Base-by-base conservation (phyloP, 495 filamentous ascomycete genomes). In the Sphaerosporella brunnea region DNA sequence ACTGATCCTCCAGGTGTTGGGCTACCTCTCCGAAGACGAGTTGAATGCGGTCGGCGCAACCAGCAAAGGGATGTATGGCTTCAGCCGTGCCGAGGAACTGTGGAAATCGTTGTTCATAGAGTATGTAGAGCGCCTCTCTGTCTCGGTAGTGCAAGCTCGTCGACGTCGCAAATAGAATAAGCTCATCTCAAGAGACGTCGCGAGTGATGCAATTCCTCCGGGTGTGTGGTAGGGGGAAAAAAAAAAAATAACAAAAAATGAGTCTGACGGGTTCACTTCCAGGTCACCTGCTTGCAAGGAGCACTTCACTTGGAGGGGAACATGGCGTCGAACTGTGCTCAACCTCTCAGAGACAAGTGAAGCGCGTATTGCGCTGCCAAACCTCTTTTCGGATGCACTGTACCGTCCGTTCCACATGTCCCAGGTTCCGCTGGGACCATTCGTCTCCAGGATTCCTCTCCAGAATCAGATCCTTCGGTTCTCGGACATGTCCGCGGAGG, bases 321-420 rank as follows among this genome's bases (percentile, higher is more conserved):
- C 80, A 36, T 97, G 90, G 90, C 79, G 82, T 51, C 73, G 76
- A 42, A 93, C 87, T 2, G 75, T 76, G 59, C 70, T 95, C 19
- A 67, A 70, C 25, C 63, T 83, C n/a, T 69, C 77, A 0, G 45
- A 62, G 13, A 68, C 69, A 10, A 51, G 62, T 28, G 63, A 64
- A 26, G 62, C 68, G 18, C 64, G 63, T 41, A 68, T 92, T 41
- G 68, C 75, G 39, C 93, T 87, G 58, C 73, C 72, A 20, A 74
- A 75, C 55, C 72, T 97, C n/a, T 96, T 79, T 64, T 93, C 90
- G 9, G 90, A 97, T 64, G 72, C 78, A 23, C 71, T 97, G 10
- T 81, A 95, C 63, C 82, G 87, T 11, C 90, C 90, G 0, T 95
- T 92, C 62, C 79, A 80, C 54, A 95, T 90, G 66, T 78, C 85